Conservation (phyloP, 352 stramenopile species). For the Phytophthora europaea region DNA sequence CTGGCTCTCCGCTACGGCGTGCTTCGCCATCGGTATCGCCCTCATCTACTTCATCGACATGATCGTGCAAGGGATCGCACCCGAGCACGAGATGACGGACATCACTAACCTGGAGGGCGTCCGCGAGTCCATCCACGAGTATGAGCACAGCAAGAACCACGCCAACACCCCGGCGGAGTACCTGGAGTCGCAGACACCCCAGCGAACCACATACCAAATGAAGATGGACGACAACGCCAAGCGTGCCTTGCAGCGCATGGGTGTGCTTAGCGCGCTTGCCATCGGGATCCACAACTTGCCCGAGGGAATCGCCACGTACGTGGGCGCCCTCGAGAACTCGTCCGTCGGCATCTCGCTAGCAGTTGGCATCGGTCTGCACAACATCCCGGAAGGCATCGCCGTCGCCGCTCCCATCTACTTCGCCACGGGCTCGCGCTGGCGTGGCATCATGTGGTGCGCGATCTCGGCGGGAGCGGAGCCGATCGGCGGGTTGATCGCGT, state of each 20-base stretch:
- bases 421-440: slow-evolving; percentile 92
- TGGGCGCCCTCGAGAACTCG: no score
- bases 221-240: no score
- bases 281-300: slow-evolving; percentile 99
- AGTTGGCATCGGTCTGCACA: no score
- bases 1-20: slow-evolving; percentile 9
- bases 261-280: no score
- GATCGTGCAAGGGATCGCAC: slow-evolving; percentile 10
- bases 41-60: slow-evolving; percentile 21
- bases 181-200: no score
- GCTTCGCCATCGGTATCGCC: slow-evolving; percentile 13
- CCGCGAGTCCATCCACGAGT: no score
- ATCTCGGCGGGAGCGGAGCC: slow-evolving; percentile 91
- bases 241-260: no score
- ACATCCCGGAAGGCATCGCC: slow-evolving; percentile 72
- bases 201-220: no score
- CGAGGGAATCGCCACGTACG: slow-evolving; percentile 38
- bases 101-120: no score
- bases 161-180: no score
- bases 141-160: no score
- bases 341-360: no score
- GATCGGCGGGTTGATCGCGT: slow-evolving; percentile 89
- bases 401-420: slow-evolving; percentile 98
- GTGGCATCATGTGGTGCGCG: slow-evolving; percentile 93
- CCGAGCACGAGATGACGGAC: slow-evolving; percentile 16